Percentiles rank a stretch among this genome's conserved stretches.
phyloP scores from a whole-genome alignment of 2,329 filamentous ascomycete species.

The Fusarium pininemorale region DNA sequence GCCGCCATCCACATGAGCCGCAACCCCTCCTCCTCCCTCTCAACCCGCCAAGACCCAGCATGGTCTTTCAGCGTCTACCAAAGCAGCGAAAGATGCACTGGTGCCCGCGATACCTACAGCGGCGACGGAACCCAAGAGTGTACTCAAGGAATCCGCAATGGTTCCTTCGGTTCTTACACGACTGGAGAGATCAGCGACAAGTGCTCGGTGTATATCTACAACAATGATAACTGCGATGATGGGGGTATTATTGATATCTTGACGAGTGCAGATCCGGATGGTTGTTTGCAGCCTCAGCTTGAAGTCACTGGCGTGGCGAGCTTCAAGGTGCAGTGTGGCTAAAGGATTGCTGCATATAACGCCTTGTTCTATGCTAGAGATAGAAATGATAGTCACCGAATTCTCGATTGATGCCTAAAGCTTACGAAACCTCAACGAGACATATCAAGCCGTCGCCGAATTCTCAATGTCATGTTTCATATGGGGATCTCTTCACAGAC shows the following conservation, averaged over 20 bases:
- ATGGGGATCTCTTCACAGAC: too few relatives aligned
- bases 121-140: not conserved
- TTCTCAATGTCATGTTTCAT: too few relatives aligned
- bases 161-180: not conserved
- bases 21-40: not conserved
- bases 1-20: not conserved
- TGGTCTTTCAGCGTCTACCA: not conserved
- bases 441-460: too few relatives aligned
- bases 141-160: not conserved
- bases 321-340: not conserved
- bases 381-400: too few relatives aligned
- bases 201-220: not conserved
- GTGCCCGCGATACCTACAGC: not conserved
- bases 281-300: not conserved
- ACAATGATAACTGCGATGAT: not conserved
- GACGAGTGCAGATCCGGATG: not conserved
- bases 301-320: not conserved
- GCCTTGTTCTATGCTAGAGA: rapidly evolving
- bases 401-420: too few relatives aligned
- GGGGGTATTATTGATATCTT: not conserved
- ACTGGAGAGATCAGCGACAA: not conserved
- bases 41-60: not conserved
- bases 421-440: too few relatives aligned
- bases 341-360: rapidly evolving
- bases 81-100: not conserved